phyloP scores from a whole-genome alignment of 768 basidiomycete species.

The Lyophyllum semitale region DNA sequence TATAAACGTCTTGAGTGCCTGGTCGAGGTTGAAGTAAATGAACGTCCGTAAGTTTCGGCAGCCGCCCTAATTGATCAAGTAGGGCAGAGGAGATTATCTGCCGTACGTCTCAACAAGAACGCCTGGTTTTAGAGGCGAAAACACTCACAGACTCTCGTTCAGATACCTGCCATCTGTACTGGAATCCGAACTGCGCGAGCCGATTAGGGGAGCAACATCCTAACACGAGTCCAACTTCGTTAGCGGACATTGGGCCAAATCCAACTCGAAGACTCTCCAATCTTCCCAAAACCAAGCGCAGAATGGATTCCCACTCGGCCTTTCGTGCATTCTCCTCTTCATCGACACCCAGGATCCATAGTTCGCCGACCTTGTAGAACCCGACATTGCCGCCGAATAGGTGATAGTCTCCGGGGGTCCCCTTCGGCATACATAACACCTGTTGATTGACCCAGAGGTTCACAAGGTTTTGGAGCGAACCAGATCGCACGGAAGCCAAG shows the following conservation, averaged over 20 bases:
- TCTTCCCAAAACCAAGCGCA: conserved; percentile 4
- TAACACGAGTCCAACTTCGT: conserved; percentile 7
- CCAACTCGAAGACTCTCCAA: conserved; percentile 19
- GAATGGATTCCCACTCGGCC: too few relatives aligned
- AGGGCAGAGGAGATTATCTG: conserved; percentile 16
- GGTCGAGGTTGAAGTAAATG: too few relatives aligned
- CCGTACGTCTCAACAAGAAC: too few relatives aligned
- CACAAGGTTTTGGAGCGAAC: conserved; percentile 13
- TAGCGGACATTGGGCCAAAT: conserved; percentile 8
- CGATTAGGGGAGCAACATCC: conserved; percentile 9
- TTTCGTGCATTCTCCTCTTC: neutral
- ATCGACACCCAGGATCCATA: conserved; percentile 1
- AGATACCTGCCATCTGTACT: conserved; percentile 14
- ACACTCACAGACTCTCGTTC: conserved; percentile 4
- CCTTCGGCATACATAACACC: too few relatives aligned
- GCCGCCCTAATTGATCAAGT: conserved; percentile 12
- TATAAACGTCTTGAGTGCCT: neutral
- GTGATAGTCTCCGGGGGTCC: too few relatives aligned
- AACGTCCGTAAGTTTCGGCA: too few relatives aligned
- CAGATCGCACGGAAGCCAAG: conserved; percentile 8
- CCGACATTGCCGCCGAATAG: too few relatives aligned
- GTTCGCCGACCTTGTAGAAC: neutral
- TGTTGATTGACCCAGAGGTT: too few relatives aligned
- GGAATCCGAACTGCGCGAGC: conserved; percentile 16
- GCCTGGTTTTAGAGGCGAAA: too few relatives aligned